A percentile compares a stretch with the other conserved stretches of the same genome.
phyloP scores from a whole-genome alignment of 2,329 filamentous ascomycete species.

The Fusarium foetens region DNA sequence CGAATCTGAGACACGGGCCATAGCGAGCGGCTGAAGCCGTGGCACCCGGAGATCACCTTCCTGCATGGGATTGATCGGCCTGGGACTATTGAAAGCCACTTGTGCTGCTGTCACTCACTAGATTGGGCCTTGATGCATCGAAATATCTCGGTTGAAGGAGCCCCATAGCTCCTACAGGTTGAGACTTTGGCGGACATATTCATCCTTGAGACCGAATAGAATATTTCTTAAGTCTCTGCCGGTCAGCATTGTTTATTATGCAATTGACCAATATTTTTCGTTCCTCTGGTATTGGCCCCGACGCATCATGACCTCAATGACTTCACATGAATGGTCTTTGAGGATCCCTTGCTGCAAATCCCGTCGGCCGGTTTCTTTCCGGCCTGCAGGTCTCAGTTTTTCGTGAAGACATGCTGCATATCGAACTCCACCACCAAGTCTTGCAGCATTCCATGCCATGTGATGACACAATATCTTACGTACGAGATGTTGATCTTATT shows the following conservation, averaged over 20 bases:
- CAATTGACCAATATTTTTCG: neutral
- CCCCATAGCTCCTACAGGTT: rapidly evolving
- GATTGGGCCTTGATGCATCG: neutral
- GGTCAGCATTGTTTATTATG: neutral
- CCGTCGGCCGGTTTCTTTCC: neutral
- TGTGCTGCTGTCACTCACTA: neutral
- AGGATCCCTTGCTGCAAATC: neutral
- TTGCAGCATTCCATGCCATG: neutral
- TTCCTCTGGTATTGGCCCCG: no score
- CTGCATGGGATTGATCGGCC: neutral
- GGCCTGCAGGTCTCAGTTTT: neutral
- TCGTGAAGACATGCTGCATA: neutral
- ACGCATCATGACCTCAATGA: neutral
- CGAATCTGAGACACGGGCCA: slow-evolving; percentile 15
- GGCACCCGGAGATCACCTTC: neutral
- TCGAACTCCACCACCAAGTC: neutral
- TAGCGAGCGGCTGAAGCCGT: neutral
- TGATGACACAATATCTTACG: neutral
- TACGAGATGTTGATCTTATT: neutral
- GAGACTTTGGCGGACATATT: rapidly evolving
- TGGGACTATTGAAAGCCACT: neutral
- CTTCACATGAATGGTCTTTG: neutral
- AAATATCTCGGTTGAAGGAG: no score
- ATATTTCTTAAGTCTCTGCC: no score
- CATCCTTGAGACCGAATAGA: neutral